Evolutionary conservation across 2,329 filamentous ascomycete genomes (phyloP).

Genomic region (Apiospora marii): DNA sequence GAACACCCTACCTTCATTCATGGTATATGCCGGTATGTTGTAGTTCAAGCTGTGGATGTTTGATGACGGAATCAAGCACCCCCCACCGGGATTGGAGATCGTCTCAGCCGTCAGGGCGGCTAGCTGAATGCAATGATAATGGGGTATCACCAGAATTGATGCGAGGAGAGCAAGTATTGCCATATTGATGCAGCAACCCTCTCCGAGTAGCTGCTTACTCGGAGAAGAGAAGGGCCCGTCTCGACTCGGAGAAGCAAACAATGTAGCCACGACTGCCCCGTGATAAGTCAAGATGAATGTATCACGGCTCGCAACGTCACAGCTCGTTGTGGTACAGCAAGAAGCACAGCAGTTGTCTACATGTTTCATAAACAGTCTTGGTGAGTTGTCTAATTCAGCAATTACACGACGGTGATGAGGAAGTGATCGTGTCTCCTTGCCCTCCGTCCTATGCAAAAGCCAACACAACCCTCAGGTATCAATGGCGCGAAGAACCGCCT

Average conservation of each 20-base stretch:
- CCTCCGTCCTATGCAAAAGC: neutral
- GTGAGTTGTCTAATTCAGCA: neutral
- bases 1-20: neutral
- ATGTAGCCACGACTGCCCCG: neutral
- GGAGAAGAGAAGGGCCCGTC: neutral
- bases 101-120: neutral
- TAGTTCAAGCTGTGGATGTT: too few relatives aligned
- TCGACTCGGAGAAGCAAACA: neutral
- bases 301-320: slow-evolving; percentile 22
- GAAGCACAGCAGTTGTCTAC: slow-evolving; percentile 20
- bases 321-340: slow-evolving; percentile 15
- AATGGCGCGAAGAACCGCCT: neutral
- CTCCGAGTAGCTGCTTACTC: neutral
- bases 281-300: neutral
- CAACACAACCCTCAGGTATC: neutral
- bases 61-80: neutral
- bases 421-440: neutral
- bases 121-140: neutral
- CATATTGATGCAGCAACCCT: neutral
- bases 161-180: neutral
- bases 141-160: slow-evolving; percentile 1
- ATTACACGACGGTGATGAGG: neutral
- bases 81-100: neutral
- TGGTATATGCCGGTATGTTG: neutral
- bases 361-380: slow-evolving; percentile 11